Evolutionary conservation across 495 filamentous ascomycete genomes (phyloP).

Genomic region (Penicillium maclennaniae): DNA sequence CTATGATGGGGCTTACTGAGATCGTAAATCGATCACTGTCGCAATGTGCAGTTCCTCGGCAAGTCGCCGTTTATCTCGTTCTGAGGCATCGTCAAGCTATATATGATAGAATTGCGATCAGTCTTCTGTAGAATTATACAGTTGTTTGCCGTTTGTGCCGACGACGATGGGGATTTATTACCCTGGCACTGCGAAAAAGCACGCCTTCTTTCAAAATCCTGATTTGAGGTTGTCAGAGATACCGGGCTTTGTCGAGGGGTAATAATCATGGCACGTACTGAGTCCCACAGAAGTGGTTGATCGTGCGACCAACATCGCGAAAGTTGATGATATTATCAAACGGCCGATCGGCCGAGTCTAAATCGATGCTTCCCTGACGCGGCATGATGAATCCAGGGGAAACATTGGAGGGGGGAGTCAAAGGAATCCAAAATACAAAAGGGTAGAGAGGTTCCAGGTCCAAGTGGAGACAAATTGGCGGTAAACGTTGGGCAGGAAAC

Average conservation of each 20-base stretch:
- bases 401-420: conserved; percentile 2
- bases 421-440: neutral
- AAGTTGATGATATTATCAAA: conserved; percentile 77
- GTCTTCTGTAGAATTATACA: neutral
- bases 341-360: conserved; percentile 41
- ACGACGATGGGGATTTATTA: conserved; percentile 35
- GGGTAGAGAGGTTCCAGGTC: neutral
- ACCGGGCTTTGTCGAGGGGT: neutral
- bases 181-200: conserved; percentile 72
- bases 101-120: conserved; percentile 1
- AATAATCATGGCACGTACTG: conserved; percentile 40
- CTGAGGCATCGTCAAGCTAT: conserved; percentile 63
- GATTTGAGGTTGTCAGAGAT: neutral
- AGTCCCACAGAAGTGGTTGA: conserved; percentile 56
- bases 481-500: conserved; percentile 28
- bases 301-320: conserved; percentile 72
- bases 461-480: conserved; percentile 21
- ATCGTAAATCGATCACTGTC: conserved; percentile 74
- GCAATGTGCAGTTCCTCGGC: conserved; percentile 59
- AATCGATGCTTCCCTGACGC: conserved; percentile 37
- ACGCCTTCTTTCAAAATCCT: conserved; percentile 66
- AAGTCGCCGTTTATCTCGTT: conserved; percentile 56
- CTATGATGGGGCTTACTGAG: conserved; percentile 52
- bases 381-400: conserved; percentile 11
- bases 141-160: too few relatives aligned